phyloP scores from a whole-genome alignment of 2,329 filamentous ascomycete genomes.

The Alternaria brassicicola region DNA sequence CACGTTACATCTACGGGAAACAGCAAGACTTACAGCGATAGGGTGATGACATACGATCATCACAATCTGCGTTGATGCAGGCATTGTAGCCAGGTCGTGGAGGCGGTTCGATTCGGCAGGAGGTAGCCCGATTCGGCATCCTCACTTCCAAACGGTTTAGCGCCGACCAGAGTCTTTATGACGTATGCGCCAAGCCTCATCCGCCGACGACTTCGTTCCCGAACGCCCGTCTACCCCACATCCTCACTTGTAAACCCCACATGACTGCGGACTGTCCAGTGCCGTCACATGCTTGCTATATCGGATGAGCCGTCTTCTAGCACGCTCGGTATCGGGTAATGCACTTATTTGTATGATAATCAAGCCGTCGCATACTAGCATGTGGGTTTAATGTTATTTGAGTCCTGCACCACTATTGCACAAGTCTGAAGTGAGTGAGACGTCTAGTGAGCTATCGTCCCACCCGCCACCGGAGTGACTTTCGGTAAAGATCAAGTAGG shows the following conservation, averaged over 20 bases:
- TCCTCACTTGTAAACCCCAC: not conserved
- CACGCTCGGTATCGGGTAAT: not conserved
- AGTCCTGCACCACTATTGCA: not conserved
- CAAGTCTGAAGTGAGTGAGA: not conserved
- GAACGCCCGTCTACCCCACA: constrained; percentile 3
- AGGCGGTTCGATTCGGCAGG: not conserved
- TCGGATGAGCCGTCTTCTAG: not conserved
- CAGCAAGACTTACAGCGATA: not conserved
- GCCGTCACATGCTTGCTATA: not conserved
- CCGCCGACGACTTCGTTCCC: constrained; percentile 1
- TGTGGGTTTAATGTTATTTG: not conserved
- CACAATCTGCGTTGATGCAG: not conserved
- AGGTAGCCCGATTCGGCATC: not conserved
- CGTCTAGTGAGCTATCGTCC: not conserved
- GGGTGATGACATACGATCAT: not conserved
- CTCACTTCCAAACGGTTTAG: not conserved
- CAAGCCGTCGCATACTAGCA: not conserved
- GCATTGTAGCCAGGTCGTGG: not conserved
- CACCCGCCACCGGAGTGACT: constrained; percentile 21
- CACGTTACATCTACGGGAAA: not conserved
- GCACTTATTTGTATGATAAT: not conserved
- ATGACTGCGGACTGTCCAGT: not conserved
- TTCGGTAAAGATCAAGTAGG: constrained; percentile 20
- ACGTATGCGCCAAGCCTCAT: not conserved
- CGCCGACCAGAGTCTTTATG: not conserved